These are phyloP conservation scores for Cytospora mali DNA, from an alignment of 2,329 filamentous ascomycete species.

Conservation along the genomic window DNA sequence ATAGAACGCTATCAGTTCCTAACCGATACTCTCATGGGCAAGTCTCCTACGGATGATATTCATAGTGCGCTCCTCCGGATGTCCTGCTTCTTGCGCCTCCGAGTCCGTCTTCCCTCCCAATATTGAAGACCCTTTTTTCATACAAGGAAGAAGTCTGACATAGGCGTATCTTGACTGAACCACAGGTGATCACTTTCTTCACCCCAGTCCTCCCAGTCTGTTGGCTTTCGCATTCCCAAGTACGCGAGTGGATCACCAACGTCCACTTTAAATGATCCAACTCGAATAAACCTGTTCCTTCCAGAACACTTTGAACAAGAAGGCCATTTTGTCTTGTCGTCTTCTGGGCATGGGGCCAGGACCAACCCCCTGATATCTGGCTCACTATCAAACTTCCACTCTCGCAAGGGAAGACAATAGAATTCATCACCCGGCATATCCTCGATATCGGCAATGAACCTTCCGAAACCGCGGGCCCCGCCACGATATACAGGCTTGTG, in stretches of 20 bases:
- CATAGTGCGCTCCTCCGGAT: neutral
- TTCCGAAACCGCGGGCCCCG: neutral
- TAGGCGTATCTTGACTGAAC: neutral
- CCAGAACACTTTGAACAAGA: slow-evolving; percentile 14
- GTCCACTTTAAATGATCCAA: neutral
- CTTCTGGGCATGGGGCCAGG: neutral
- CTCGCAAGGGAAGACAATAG: slow-evolving; percentile 9
- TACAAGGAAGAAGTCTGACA: slow-evolving; percentile 2
- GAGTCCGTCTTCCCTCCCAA: neutral
- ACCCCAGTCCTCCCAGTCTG: slow-evolving; percentile 10
- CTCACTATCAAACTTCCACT: fast-evolving
- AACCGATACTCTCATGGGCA: too few relatives aligned
- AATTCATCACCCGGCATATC: neutral
- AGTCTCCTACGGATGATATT: too few relatives aligned
- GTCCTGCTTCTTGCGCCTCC: neutral
- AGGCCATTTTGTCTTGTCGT: neutral
- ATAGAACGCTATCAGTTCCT: too few relatives aligned
- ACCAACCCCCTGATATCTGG: slow-evolving; percentile 6
- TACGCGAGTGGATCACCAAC: slow-evolving; percentile 10
- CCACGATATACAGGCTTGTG: neutral
- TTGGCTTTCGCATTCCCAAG: slow-evolving; percentile 12
- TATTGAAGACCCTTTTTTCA: neutral
- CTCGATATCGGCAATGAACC: slow-evolving; percentile 3
- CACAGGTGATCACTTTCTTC: slow-evolving; percentile 14
- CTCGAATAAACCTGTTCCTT: neutral